phyloP scores from a whole-genome alignment of 345 rosid species.

The Gossypium thurberi region DNA sequence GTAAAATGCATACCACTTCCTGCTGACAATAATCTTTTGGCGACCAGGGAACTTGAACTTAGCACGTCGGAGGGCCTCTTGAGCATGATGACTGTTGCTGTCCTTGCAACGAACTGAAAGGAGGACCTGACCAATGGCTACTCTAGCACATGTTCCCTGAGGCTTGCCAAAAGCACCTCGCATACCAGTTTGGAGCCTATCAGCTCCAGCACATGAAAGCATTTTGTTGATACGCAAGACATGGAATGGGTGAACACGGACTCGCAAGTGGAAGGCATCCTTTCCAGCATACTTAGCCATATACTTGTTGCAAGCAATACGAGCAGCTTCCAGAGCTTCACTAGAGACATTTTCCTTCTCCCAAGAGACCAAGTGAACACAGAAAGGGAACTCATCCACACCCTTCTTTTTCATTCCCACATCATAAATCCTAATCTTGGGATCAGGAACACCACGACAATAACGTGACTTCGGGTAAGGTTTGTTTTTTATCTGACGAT shows the following conservation, averaged over 20 bases:
- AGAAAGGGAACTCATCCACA: conserved; percentile 75
- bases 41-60: conserved; percentile 79
- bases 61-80: conserved; percentile 76
- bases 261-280: conserved; percentile 73
- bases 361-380: conserved; percentile 79
- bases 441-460: conserved; percentile 74
- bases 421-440: conserved; percentile 74
- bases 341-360: conserved; percentile 74
- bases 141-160: conserved; percentile 64
- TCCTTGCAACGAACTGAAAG: conserved; percentile 76
- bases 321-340: conserved; percentile 75
- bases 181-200: conserved; percentile 84
- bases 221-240: conserved; percentile 74
- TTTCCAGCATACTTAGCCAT: conserved; percentile 71
- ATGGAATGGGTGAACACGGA: conserved; percentile 75
- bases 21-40: conserved; percentile 74
- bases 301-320: conserved; percentile 77
- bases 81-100: conserved; percentile 56
- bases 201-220: conserved; percentile 89
- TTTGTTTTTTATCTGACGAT: conserved; percentile 68
- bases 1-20: conserved; percentile 44
- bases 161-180: conserved; percentile 81
- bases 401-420: conserved; percentile 83
- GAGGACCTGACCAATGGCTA: conserved; percentile 75
- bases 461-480: conserved; percentile 65